Evolutionary conservation across 352 stramenopile species (phyloP), one percentile per base, ranked within the genome.

Genomic region (Globisporangium irregulare): DNA sequence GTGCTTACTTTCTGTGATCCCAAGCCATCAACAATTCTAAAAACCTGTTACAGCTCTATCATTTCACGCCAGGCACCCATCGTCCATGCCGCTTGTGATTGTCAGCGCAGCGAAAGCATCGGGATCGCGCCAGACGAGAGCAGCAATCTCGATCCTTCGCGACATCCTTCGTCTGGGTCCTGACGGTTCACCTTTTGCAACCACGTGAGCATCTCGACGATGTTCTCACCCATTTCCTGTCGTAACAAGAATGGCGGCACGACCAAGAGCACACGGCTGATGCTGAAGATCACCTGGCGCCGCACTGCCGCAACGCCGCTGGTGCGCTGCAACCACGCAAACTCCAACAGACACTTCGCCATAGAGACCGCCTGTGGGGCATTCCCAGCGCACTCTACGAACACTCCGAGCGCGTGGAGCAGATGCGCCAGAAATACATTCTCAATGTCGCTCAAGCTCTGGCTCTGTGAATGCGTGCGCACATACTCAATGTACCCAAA

Each of bases 251-350:
- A 76, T 20, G 86, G 75, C 18, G 86, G 77, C 22, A 82, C 78
- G 3, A 91, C 81, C 1, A 94, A 64, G 50, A 94, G 61, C 59
- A 91, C 81, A 57, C 84, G 86, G 66, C 86, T 92, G n/a, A 91
- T 62, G 59, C 75, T 77, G 46, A 87, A 94, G 22, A 92, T 57
- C 34, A 94, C 86, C 61, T 94, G 86, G 3, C 86, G 81, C 32
- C 86, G 81, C 57, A 94, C 84, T 3, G 81, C 80, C 10, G 86
- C 84, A 27, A 73, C 75, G 0, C 51, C 41, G 55, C 74, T 86
- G 2, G 29, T 59, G 9, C 82, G 82, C 62, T 92, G 73, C 46
- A 70, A 71, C 84, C 81, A 94, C 43, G 81, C 78, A 66, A 92
- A 92, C 61, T 90, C 83, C 22, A 93, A 60, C 43, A 93, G 66